Base-by-base conservation (phyloP, 352 stramenopile genomes). In the Pythium aquatile region DNA sequence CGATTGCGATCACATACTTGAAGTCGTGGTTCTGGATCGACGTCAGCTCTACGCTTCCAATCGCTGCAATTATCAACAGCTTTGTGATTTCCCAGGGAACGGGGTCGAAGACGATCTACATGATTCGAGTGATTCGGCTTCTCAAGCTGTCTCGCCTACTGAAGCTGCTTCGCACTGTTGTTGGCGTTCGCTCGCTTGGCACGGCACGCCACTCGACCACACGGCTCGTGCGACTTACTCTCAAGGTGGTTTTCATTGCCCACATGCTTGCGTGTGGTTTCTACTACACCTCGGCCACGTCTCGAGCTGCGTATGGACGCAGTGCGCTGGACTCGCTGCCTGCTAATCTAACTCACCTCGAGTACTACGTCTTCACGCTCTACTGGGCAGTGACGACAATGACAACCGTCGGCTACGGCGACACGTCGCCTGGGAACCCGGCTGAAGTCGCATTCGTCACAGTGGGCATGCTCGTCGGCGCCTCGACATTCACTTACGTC, bases 141-240 rank as follows among this genome's bases (percentile, higher is more conserved):
- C 59, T 97, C 10, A 97, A 96, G 67, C 76, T 97, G 14, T 66
- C 83, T 28, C 85, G 91, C 1, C 73, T 97, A 20, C 76, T 97
- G 59, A 97, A 97, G 68, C 78, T 97, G 7, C 75, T 91, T 9
- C 88, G 88, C 46, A 86, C 77, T 0, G 63, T 91, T 40, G 76
- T 78, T 13, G 76, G 73, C 5, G 74, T 80, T 44, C 69, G 88
- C 61, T 79, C 70, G n/a, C 74, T 81, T 26, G 83, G 74, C 8
- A 72, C 67, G 1, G 65, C 80, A 9, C 70, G 77, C 29, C 78
- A 94, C 53, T 85, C 72, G 39, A 79, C 74, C 6, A 70, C 78
- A 29, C 79, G 83, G 3, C 70, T 94, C 0, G 60, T 88, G 16
- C 78, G 83, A 5, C 62, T 93, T 3, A 58, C 87, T 0, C 69